These are phyloP conservation scores for Peronospora belbahrii DNA, from an alignment of 352 stramenopile genomes.

Conservation along the genomic window DNA sequence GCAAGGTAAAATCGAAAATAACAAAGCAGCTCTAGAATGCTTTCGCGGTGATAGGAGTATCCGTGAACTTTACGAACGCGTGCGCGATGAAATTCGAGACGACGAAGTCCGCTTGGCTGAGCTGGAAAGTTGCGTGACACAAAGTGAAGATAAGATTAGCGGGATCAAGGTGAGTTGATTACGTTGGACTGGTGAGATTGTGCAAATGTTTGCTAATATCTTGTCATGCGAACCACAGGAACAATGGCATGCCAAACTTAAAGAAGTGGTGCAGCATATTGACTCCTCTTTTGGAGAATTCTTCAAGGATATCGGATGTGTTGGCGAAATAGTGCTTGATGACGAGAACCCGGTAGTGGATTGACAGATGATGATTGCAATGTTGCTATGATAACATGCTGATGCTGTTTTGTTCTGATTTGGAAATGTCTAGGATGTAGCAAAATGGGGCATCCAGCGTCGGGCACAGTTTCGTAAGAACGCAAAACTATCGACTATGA, in stretches of 20 bases:
- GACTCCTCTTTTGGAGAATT: constrained; percentile 79
- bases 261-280: constrained; percentile 69
- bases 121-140: constrained; percentile 54
- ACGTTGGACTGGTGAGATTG: neutral
- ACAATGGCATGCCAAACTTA: constrained; percentile 59
- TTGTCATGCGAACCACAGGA: constrained; percentile 23
- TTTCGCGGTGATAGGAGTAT: constrained; percentile 76
- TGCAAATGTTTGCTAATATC: neutral
- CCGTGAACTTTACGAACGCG: constrained; percentile 62
- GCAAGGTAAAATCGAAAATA: constrained; percentile 76
- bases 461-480: constrained; percentile 83
- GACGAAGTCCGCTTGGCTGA: constrained; percentile 54
- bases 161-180: constrained; percentile 49
- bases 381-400: neutral
- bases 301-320: constrained; percentile 81
- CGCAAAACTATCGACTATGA: constrained; percentile 79
- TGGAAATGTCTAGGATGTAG: constrained; percentile 49
- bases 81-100: constrained; percentile 51
- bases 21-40: constrained; percentile 67
- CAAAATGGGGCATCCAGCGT: constrained; percentile 83
- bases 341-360: constrained; percentile 53
- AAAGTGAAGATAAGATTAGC: constrained; percentile 59
- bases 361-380: neutral
- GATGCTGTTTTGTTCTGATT: neutral
- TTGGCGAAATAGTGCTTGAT: constrained; percentile 76